phyloP scores from a whole-genome alignment of 1,284 basidiomycete genomes.

The Ustilago sp. region DNA sequence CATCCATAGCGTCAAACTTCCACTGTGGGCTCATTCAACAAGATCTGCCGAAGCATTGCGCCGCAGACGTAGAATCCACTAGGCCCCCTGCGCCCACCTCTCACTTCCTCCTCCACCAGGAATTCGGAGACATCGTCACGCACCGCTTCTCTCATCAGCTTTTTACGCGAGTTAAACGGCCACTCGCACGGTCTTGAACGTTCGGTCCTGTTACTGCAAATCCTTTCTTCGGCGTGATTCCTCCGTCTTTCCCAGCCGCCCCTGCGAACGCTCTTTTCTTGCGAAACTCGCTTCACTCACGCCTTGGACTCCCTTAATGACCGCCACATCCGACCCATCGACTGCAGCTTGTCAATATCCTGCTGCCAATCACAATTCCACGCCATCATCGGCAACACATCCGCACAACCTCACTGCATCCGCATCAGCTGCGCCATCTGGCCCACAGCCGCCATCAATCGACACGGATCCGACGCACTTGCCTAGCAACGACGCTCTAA shows the following conservation, averaged over 20 bases:
- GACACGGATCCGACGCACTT: slow-evolving; percentile 33
- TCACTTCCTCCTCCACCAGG: neutral
- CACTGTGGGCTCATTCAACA: neutral
- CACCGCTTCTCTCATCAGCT: neutral
- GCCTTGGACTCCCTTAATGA: slow-evolving; percentile 25
- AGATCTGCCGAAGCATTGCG: neutral
- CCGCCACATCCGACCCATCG: slow-evolving; percentile 25
- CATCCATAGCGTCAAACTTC: neutral
- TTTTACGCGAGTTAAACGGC: neutral
- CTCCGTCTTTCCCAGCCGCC: neutral
- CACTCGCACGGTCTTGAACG: neutral
- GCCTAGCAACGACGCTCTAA: slow-evolving; percentile 35
- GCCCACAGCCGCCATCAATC: slow-evolving; percentile 17
- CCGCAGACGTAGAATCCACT: neutral
- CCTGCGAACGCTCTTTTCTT: slow-evolving; percentile 3
- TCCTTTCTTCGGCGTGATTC: neutral
- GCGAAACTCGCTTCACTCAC: neutral
- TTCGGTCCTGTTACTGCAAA: neutral
- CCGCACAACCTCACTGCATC: slow-evolving; percentile 2
- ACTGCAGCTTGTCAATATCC: slow-evolving; percentile 29
- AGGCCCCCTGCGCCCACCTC: neutral
- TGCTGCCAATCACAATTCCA: slow-evolving; percentile 9
- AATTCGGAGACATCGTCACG: neutral
- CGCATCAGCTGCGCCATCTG: slow-evolving; percentile 1
- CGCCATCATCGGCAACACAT: slow-evolving; percentile 11